Conservation (phyloP, 1,284 basidiomycete genomes). For the Sanguinoderma infundibulare region DNA sequence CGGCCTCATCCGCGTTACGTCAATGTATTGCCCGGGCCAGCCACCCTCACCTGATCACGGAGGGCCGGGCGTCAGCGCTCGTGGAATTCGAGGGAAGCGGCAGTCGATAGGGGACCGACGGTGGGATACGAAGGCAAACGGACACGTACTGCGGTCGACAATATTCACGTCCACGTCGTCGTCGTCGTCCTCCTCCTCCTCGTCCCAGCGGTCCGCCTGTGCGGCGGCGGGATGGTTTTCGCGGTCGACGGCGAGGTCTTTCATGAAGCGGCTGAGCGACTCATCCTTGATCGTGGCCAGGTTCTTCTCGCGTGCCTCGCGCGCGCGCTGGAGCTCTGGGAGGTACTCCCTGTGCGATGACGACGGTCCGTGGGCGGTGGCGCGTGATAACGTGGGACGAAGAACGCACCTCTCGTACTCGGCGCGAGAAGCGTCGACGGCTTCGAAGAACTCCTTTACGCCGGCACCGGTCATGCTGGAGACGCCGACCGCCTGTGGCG, state of each 20-base stretch:
- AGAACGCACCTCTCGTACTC: conserved; percentile 84
- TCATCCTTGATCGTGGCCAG: conserved; percentile 76
- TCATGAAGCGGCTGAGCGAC: conserved; percentile 83
- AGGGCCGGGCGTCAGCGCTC: conserved; percentile 14
- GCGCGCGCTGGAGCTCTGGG: conserved; percentile 83
- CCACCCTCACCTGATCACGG: conserved; percentile 55
- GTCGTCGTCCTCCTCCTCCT: conserved; percentile 60
- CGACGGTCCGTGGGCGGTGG: not conserved
- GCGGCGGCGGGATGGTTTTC: conserved; percentile 58
- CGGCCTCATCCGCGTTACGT: conserved; percentile 60
- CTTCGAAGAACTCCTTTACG: conserved; percentile 89
- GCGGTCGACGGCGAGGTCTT: conserved; percentile 81
- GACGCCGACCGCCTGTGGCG: conserved; percentile 86
- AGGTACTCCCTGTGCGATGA: conserved; percentile 77
- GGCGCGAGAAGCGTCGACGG: conserved; percentile 84
- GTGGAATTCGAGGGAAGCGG: not conserved
- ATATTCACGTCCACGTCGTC: conserved; percentile 60
- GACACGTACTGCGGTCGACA: conserved; percentile 66
- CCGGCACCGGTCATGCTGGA: conserved; percentile 96
- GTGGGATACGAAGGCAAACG: conserved; percentile 5
- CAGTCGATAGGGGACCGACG: not conserved
- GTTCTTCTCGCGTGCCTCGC: conserved; percentile 61
- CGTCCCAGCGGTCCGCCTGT: conserved; percentile 59
- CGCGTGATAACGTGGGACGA: not conserved
- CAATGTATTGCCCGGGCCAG: conserved; percentile 75